Base-by-base conservation (phyloP, 2,329 filamentous ascomycete species). In the Fusarium tuaranense region DNA sequence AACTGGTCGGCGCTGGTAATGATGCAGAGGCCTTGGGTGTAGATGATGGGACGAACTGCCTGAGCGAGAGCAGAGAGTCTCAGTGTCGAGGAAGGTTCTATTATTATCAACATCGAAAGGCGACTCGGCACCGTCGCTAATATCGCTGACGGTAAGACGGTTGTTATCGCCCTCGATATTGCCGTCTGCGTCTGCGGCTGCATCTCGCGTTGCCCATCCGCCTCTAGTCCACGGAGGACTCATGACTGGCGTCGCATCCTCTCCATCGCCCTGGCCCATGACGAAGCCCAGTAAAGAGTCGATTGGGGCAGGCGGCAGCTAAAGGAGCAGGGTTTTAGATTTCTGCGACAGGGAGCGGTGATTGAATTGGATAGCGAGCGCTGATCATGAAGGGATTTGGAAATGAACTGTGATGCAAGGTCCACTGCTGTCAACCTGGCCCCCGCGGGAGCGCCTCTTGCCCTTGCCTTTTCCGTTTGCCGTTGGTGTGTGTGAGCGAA, bases 51-150 rank as follows among this genome's bases (percentile, higher is more conserved):
- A 68, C 25, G 70, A 64, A 71, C 75, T 76, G 51, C 67, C 74
- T 36, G 78, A 71, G 55, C 65, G 55, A 16, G 78, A 79, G 60
- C 63, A 75, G 64, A 78, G 69, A n/a, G 78, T 79, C 57, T 79
- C 78, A 32, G 72, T 78, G 71, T 79, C 78, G 44, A 79, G 64
- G 72, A 79, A 79, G 67, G 73, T 78, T 67, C 69, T 76, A 71
- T 74, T 72, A 74, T 78, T 77, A 75, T 76, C 71, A 67, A 67
- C 51, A 38, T 68, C 64, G 48, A 59, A 66, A 48, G 46, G 70
- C 27, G 73, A 70, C 59, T 77, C 71, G 70, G 65, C 65, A 59
- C 46, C 68, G 60, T 69, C 70, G 61, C 65, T 67, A 60, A 55
- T 32, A 55, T 65, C 64, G 67, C 65, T 71, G 71, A 58, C 70